Conservation (phyloP, 495 filamentous ascomycete species). For the Parathielavia appendiculata region DNA sequence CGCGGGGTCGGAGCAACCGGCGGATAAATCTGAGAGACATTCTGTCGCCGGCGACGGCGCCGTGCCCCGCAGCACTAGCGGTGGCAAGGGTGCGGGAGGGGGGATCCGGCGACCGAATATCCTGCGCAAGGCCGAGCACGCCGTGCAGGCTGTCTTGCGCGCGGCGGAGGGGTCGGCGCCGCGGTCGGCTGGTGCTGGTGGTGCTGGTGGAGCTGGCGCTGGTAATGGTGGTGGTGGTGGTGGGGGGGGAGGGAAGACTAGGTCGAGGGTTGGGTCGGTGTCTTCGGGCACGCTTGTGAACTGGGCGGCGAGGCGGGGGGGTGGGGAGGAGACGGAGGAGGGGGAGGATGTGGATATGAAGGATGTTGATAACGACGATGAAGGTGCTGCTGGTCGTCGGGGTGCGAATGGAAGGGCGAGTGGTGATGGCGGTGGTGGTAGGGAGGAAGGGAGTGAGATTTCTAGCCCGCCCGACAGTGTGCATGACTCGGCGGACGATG, state of each 20-base stretch:
- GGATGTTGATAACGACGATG: slow-evolving; percentile 27
- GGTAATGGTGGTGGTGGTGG: background rate
- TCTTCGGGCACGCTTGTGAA: slow-evolving; percentile 32
- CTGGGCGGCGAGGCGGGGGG: slow-evolving; percentile 16
- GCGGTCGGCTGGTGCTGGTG: slow-evolving; percentile 26
- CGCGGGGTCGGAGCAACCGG: slow-evolving; percentile 28
- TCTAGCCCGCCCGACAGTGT: slow-evolving; percentile 52
- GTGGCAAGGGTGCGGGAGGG: slow-evolving; percentile 22
- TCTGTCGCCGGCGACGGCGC: slow-evolving; percentile 32
- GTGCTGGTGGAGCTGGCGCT: background rate
- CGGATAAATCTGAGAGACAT: slow-evolving; percentile 35
- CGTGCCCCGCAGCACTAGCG: slow-evolving; percentile 11
- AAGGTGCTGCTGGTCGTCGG: slow-evolving; percentile 18
- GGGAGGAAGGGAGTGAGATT: slow-evolving; percentile 31
- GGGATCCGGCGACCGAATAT: slow-evolving; percentile 45
- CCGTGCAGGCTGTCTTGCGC: slow-evolving; percentile 38
- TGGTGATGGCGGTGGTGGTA: slow-evolving; percentile 23
- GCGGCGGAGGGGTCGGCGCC: slow-evolving; percentile 40
- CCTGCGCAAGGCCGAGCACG: slow-evolving; percentile 47
- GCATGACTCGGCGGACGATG: slow-evolving; percentile 73
- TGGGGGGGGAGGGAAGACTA: slow-evolving; percentile 9
- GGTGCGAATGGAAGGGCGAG: slow-evolving; percentile 2
- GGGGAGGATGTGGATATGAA: slow-evolving; percentile 33
- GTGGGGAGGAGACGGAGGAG: slow-evolving; percentile 21
- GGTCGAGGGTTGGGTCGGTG: slow-evolving; percentile 36